Evolutionary conservation across 164 flowering plant species (phyloP).

Genomic region (Vitis riparia): DNA sequence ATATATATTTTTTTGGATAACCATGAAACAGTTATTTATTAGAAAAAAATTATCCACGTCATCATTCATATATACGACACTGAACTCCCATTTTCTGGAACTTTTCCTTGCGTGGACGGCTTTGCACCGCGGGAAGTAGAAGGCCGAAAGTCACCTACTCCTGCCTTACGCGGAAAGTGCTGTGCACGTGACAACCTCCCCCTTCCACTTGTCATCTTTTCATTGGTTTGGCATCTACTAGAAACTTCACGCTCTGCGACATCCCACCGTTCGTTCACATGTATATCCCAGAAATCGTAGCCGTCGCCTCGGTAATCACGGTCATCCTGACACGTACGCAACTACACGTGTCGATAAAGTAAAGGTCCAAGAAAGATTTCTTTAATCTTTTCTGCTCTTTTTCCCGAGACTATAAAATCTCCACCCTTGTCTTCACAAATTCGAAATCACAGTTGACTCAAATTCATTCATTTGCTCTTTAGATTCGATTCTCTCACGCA

Average conservation of each 20-base stretch:
- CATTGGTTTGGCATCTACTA: background rate
- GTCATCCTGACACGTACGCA: constrained; percentile 5
- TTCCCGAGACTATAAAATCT: constrained; percentile 2
- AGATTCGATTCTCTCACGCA: too few species aligned
- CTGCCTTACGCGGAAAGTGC: background rate
- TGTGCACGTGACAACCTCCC: background rate
- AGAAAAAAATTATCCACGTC: too few species aligned
- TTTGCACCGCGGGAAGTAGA: too few species aligned
- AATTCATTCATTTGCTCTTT: too few species aligned
- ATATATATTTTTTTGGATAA: too few species aligned
- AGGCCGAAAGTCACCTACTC: too few species aligned
- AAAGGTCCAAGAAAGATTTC: constrained; percentile 4
- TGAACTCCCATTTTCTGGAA: too few species aligned
- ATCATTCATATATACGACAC: too few species aligned
- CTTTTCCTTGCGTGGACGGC: too few species aligned
- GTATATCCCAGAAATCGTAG: constrained; percentile 15
- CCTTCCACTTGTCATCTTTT: background rate
- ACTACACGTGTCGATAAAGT: constrained; percentile 15
- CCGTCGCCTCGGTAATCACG: constrained; percentile 7
- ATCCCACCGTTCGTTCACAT: constrained; percentile 14
- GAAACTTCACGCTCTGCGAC: constrained; percentile 12
- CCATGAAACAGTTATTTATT: too few species aligned
- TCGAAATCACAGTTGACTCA: too few species aligned
- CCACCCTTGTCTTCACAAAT: background rate
- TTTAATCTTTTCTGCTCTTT: constrained; percentile 15